Conservation (phyloP, 1,139 yeast species). For the Geotrichum reessii region DNA sequence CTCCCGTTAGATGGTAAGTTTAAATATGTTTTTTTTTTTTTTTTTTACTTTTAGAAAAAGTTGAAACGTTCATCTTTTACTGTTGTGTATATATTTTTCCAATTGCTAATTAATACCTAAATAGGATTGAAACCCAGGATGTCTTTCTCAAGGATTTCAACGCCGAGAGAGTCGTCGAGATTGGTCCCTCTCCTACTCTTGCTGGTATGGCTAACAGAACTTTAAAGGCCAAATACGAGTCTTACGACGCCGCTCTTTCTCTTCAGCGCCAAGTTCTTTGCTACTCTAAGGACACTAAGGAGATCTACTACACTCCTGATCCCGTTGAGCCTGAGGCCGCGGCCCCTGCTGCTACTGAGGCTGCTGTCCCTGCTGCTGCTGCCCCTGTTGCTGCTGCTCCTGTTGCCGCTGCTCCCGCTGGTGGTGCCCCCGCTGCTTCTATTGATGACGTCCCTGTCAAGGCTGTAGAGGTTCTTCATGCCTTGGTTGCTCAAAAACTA, state of each 20-base stretch:
- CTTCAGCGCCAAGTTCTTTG: conserved; percentile 95
- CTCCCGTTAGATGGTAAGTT: conserved; percentile 90
- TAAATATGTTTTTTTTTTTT: not conserved
- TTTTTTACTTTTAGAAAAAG: not conserved
- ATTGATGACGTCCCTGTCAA: conserved; percentile 85
- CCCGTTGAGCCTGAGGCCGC: conserved; percentile 50
- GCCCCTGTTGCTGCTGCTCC: conserved; percentile 38
- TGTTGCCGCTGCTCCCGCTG: conserved; percentile 49
- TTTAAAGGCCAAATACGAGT: conserved; percentile 90
- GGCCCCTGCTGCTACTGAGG: conserved; percentile 32
- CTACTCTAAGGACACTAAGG: conserved; percentile 92
- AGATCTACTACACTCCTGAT: conserved; percentile 92
- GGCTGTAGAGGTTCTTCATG: conserved; percentile 77
- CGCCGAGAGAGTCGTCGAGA: conserved; percentile 95
- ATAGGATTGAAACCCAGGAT: conserved; percentile 89
- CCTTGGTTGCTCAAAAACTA: conserved; percentile 89
- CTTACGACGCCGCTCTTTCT: conserved; percentile 95
- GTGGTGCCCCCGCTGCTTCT: conserved; percentile 73
- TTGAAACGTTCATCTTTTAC: too few species aligned
- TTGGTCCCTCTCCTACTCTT: conserved; percentile 97
- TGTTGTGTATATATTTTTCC: not conserved
- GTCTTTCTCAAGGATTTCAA: conserved; percentile 89
- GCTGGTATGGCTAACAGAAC: conserved; percentile 99
- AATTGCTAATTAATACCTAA: not conserved
- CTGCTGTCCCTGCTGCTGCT: conserved; percentile 40